Conservation (phyloP, 352 stramenopile species). For the Phytopythium mirpurense region DNA sequence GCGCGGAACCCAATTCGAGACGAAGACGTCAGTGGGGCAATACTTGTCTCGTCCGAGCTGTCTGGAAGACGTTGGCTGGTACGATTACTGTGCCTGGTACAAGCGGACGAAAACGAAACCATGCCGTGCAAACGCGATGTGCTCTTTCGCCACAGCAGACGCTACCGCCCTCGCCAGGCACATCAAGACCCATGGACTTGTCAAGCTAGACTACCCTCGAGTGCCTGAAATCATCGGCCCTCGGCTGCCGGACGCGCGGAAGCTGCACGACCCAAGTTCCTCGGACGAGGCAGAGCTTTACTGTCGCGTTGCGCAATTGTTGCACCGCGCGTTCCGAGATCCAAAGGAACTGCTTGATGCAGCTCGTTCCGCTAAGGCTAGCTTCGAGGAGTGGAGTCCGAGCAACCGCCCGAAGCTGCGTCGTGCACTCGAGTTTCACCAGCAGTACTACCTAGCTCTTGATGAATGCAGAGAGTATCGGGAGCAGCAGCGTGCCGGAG, state of each 20-base stretch:
- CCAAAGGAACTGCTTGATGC: slow-evolving; percentile 2
- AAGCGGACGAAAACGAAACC: background rate
- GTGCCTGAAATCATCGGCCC: slow-evolving; percentile 18
- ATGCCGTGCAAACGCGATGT: too few species aligned
- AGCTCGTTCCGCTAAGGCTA: background rate
- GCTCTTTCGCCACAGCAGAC: too few species aligned
- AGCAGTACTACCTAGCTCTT: slow-evolving; percentile 12
- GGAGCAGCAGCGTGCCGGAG: background rate
- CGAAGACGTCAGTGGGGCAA: slow-evolving; percentile 11
- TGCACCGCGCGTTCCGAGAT: slow-evolving; percentile 12
- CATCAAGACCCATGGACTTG: slow-evolving; percentile 5
- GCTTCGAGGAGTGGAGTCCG: background rate
- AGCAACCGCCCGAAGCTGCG: background rate
- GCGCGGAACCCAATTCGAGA: slow-evolving; percentile 3
- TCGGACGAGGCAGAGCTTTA: slow-evolving; percentile 11
- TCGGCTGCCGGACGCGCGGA: slow-evolving; percentile 9
- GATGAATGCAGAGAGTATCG: slow-evolving; percentile 9
- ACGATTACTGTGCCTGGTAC: slow-evolving; percentile 19
- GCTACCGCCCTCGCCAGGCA: too few species aligned
- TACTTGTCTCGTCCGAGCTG: slow-evolving; percentile 10
- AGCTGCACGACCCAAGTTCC: slow-evolving; percentile 7
- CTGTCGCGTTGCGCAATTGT: slow-evolving; percentile 7
- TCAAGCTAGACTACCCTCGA: slow-evolving; percentile 6
- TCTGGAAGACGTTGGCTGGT: slow-evolving; percentile 13
- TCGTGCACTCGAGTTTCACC: slow-evolving; percentile 12